Evolutionary conservation across 2,329 filamentous ascomycete genomes (phyloP).

Genomic region (Colletotrichum horii): DNA sequence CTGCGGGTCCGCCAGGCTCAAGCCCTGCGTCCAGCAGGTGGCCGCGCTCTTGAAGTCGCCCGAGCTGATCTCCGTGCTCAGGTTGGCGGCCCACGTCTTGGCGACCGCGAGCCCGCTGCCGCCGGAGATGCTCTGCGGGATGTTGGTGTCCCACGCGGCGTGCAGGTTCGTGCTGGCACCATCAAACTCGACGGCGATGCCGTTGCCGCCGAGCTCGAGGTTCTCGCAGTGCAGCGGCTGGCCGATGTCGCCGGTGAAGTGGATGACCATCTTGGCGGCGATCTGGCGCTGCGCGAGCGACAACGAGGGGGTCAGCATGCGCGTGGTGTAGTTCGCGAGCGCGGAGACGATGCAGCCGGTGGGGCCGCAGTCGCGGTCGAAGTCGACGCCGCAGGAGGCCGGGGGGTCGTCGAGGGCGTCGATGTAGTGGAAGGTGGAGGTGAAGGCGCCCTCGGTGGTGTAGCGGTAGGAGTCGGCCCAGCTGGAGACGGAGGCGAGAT

Average conservation of each 20-base stretch:
- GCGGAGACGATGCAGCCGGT: conserved; percentile 22
- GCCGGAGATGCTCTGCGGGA: conserved; percentile 51
- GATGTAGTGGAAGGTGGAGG: conserved; percentile 23
- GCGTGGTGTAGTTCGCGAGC: conserved; percentile 25
- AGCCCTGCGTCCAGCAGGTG: conserved; percentile 38
- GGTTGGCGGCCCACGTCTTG: conserved; percentile 40
- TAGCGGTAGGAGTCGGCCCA: conserved; percentile 25
- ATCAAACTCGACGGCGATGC: conserved; percentile 57
- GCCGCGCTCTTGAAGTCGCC: conserved; percentile 40
- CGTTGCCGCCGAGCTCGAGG: conserved; percentile 22
- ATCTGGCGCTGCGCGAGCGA: conserved; percentile 23
- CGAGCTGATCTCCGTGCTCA: conserved; percentile 39
- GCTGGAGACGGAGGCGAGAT: conserved; percentile 52
- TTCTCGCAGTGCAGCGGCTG: conserved; percentile 25
- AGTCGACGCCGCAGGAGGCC: conserved; percentile 19
- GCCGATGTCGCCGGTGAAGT: conserved; percentile 22
- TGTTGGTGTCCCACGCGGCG: conserved; percentile 64
- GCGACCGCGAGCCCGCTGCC: conserved; percentile 39
- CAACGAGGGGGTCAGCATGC: conserved; percentile 49
- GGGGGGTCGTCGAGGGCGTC: conserved; percentile 22
- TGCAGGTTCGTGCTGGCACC: conserved; percentile 62
- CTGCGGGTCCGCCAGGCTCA: conserved; percentile 35
- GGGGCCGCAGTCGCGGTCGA: conserved; percentile 23
- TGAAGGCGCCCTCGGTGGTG: conserved; percentile 25
- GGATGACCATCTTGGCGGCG: conserved; percentile 25